These are phyloP conservation scores for Vaucheria bursata DNA, from an alignment of 352 stramenopile genomes.

Conservation along the genomic window DNA sequence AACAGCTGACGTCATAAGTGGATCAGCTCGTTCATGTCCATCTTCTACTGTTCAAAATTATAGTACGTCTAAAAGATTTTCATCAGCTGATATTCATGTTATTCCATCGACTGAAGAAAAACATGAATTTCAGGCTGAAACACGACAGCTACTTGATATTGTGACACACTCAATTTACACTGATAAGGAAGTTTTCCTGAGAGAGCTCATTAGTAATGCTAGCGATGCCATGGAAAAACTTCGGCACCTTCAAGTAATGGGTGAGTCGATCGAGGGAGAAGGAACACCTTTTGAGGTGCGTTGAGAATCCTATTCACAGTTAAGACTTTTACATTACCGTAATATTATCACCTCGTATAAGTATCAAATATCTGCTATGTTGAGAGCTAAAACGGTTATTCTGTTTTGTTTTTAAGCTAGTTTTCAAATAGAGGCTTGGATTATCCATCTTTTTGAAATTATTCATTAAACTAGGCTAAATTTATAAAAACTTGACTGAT, in stretches of 20 bases:
- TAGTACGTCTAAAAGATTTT: no score
- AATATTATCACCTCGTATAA: no score
- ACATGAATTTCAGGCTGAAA: constrained; percentile 85
- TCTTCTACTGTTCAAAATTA: no score
- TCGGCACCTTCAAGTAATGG: constrained; percentile 72
- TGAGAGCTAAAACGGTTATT: background rate
- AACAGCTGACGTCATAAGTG: no score
- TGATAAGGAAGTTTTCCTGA: constrained; percentile 97
- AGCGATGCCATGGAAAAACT: constrained; percentile 98
- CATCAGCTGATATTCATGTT: no score
- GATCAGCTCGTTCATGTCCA: no score
- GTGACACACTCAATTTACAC: constrained; percentile 99
- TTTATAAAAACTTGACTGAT: no score
- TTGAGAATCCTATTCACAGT: background rate
- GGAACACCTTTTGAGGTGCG: constrained; percentile 20
- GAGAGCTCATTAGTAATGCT: constrained; percentile 96
- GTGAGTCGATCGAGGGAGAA: constrained; percentile 30
- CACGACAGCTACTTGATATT: constrained; percentile 86
- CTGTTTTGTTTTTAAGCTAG: no score
- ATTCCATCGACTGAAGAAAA: constrained; percentile 14
- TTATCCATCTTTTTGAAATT: no score
- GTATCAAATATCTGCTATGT: background rate
- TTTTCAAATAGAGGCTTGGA: no score
- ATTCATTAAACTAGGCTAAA: no score
- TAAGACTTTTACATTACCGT: no score